Percentiles rank a stretch among this genome's conserved stretches.
Conservation (phyloP, 495 filamentous ascomycete species). For the Penicillium egyptiacum region DNA sequence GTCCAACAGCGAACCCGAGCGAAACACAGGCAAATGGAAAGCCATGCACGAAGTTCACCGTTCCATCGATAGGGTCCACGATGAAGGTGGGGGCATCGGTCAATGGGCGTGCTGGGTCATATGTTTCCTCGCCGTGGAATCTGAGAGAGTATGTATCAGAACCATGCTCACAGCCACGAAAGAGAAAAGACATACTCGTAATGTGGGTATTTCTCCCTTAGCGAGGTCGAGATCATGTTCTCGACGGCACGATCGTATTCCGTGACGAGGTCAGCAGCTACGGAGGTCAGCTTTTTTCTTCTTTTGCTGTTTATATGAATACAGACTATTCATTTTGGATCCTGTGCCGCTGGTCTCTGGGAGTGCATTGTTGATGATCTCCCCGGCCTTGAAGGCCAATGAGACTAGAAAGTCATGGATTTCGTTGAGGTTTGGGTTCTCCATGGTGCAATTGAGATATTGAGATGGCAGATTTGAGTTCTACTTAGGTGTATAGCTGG, state of each 20-base stretch:
- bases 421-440: constrained; percentile 60
- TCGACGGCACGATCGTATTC: constrained; percentile 86
- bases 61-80: constrained; percentile 88
- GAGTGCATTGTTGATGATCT: constrained; percentile 75
- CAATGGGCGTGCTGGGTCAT: constrained; percentile 63
- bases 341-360: constrained; percentile 62
- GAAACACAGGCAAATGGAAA: constrained; percentile 81
- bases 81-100: constrained; percentile 78
- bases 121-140: constrained; percentile 86
- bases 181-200: constrained; percentile 47
- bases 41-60: constrained; percentile 82
- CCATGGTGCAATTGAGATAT: constrained; percentile 15
- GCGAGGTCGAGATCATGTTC: constrained; percentile 63
- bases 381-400: constrained; percentile 74
- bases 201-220: constrained; percentile 62
- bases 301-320: background rate
- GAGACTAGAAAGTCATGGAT: constrained; percentile 77
- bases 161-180: background rate
- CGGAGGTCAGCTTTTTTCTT: constrained; percentile 11
- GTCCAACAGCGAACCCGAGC: constrained; percentile 68
- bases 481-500: background rate
- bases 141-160: constrained; percentile 20
- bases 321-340: constrained; percentile 82
- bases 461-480: background rate
- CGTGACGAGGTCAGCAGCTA: constrained; percentile 82